phyloP scores from a whole-genome alignment of 2,329 filamentous ascomycete species.

The Corinectria fuckeliana region DNA sequence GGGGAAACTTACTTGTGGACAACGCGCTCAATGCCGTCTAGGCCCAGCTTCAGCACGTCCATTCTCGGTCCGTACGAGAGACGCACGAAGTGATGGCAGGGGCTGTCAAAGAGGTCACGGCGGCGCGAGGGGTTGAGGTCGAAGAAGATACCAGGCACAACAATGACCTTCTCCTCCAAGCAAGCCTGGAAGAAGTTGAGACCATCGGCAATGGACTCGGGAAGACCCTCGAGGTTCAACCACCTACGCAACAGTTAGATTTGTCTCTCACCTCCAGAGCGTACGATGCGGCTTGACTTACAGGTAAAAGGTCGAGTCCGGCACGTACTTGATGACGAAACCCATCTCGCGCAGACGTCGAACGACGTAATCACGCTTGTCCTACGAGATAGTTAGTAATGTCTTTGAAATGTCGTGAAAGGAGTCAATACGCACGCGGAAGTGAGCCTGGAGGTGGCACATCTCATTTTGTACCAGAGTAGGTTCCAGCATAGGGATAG shows the following conservation, averaged over 20 bases:
- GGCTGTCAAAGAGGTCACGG: constrained; percentile 90
- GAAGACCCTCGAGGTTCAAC: constrained; percentile 71
- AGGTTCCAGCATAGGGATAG: constrained; percentile 92
- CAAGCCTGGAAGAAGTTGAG: constrained; percentile 97
- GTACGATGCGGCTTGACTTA: constrained; percentile 51
- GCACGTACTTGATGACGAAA: constrained; percentile 82
- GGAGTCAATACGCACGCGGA: constrained; percentile 68
- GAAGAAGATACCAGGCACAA: constrained; percentile 97
- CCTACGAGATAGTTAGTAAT: constrained; percentile 48
- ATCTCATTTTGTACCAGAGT: constrained; percentile 82
- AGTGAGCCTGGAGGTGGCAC: constrained; percentile 86
- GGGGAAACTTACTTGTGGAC: constrained; percentile 67
- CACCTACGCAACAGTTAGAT: constrained; percentile 43
- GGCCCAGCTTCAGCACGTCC: constrained; percentile 77
- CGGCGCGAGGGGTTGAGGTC: constrained; percentile 91
- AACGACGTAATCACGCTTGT: constrained; percentile 92
- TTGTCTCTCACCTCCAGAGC: not conserved
- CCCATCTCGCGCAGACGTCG: constrained; percentile 82
- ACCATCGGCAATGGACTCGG: constrained; percentile 85
- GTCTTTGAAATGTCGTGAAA: too few species aligned
- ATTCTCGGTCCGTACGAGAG: constrained; percentile 85
- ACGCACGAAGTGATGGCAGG: constrained; percentile 90
- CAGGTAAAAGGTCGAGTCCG: constrained; percentile 94
- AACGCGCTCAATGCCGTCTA: constrained; percentile 85
- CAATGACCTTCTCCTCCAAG: constrained; percentile 91